Base-by-base conservation (phyloP, 164 flowering plant species). In the Vitis labrusca region DNA sequence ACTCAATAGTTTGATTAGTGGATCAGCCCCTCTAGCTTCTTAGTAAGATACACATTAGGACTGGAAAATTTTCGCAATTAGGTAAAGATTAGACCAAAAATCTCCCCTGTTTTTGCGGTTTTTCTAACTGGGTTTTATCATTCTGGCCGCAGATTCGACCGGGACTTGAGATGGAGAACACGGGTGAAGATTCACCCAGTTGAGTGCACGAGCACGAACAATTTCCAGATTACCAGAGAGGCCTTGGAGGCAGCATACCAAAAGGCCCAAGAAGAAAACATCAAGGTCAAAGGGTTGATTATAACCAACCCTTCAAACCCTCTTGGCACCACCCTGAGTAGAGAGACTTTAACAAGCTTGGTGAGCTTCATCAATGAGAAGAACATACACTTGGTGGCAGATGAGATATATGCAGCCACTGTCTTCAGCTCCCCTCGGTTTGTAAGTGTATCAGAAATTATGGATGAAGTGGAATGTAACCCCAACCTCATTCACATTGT, bases 231-330 rank as follows among this genome's bases (percentile, higher is more conserved):
- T n/a, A 84, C 85, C 10, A 67, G 10, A 50, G 55, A 52, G 61
- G 80, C 84, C 12, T 49, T 86, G 5, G 86, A 82, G 72, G 61
- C 44, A 3, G 82, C 89, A 14, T 82, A 80, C 52, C 13, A 76
- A 16, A 67, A 69, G 15, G 89, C 87, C 9, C 64, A 37, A 71
- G 58, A 71, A 30, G 16, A 58, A 3, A 71, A 69, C 73, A 77
- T 80, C 72, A 80, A 63, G 56, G 77, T 80, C 11, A 84, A 79
- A 66, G 88, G 88, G 3, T 8, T 85, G 29, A 61, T 82, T 54
- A 52, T 85, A 4, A 67, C 88, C 7, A 85, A 82, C 81, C 88
- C 88, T 10, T 84, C 88, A 44, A 84, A 84, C 63, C 88, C 88
- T 10, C 68, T 84, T 1, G 88, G 85, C 16, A 82, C 78, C 0